Base-by-base conservation (phyloP, 805 yeast genomes). In the Clavispora carvajalis region DNA sequence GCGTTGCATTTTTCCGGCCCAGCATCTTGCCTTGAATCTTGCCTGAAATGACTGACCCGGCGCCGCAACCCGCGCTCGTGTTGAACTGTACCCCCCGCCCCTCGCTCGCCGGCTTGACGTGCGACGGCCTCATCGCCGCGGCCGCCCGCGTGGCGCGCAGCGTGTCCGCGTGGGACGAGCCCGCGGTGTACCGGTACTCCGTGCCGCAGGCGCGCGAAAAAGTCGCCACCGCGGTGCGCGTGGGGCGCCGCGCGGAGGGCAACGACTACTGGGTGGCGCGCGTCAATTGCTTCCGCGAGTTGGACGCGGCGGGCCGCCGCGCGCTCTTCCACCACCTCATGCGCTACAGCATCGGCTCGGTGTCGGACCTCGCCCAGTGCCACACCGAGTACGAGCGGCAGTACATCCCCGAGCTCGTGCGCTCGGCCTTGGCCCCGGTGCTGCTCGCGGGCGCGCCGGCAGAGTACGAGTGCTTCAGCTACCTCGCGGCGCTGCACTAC, bases 341-440 rank as follows among this genome's bases (percentile, higher is more conserved):
- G 33, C 37, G 40, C 36, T 48, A 45, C 33, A 44, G 46, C 30
- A 36, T 43, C 22, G 52, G 50, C n/a, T 43, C 53, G 13, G 38
- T 40, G 9, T 38, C 31, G 30, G 50, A 50, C 34, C 26, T 47
- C 21, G 46, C 44, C 15, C 38, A 48, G 7, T 57, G 59, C 31
- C 74, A 68, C 46, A 60, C 72, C 13, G 59, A 58, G 16, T 60
- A 59, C 36, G 74, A 69, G 46, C 46, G 49, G 40, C 48, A 60
- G 22, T 69, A 67, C 45, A 62, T 69, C 30, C 59, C 62, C 24
- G 67, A 63, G 25, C 43, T 67, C 10, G 45, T 49, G 26, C 55
- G 54, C 38, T 62, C 50, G 47, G 51, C 57, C 12, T 25, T 60
- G 22, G 47, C 42, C 15, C 55, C 55, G 6, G 46, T 35, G 31